These are phyloP conservation scores for Wickerhamiella sergipiensis DNA, from an alignment of 805 yeast species.

Conservation along the genomic window DNA sequence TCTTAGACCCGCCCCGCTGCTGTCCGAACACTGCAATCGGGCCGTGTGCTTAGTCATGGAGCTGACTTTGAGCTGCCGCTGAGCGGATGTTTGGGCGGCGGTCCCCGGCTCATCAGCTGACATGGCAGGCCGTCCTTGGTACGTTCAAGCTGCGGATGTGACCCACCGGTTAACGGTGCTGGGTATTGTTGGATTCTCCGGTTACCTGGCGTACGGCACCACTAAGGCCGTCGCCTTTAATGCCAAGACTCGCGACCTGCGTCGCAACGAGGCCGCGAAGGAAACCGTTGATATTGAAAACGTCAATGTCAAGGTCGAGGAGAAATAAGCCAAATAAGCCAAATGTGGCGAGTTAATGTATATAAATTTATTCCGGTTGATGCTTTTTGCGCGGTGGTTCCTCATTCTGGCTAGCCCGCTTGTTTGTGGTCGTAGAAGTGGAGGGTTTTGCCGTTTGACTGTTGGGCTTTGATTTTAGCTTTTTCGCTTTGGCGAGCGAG, in stretches of 20 bases:
- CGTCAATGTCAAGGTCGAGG: not conserved
- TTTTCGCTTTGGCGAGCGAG: not conserved
- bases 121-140: slow-evolving; percentile 44
- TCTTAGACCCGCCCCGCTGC: no score
- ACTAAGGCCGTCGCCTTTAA: slow-evolving; percentile 26
- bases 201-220: slow-evolving; percentile 20
- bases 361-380: not conserved
- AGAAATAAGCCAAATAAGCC: not conserved
- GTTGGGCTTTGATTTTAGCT: not conserved
- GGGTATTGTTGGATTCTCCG: slow-evolving; percentile 42
- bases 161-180: slow-evolving; percentile 61
- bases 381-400: not conserved
- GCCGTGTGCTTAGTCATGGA: no score
- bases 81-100: no score
- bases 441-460: not conserved
- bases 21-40: no score
- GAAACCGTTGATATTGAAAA: not conserved
- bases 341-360: not conserved
- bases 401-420: not conserved
- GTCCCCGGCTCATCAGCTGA: no score
- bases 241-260: not conserved
- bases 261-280: not conserved
- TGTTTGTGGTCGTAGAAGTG: not conserved
- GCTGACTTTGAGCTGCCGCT: no score
- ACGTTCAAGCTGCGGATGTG: slow-evolving; percentile 56